Evolutionary conservation across 305 asterid genomes (phyloP).

Genomic region (Fraxinus sp.): DNA sequence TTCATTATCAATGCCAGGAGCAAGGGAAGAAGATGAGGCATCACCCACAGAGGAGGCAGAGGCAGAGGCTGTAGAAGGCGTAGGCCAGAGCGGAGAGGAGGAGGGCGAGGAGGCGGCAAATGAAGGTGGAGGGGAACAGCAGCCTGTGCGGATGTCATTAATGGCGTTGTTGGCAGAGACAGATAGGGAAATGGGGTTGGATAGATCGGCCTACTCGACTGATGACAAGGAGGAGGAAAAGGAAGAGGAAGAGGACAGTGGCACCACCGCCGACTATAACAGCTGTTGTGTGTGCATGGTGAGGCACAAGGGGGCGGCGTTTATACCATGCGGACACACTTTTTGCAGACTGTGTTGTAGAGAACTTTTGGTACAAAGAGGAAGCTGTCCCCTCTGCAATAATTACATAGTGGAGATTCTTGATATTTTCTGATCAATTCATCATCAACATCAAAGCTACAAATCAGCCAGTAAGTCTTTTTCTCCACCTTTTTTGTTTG

Average conservation of each 20-base stretch:
- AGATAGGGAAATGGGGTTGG: constrained; percentile 48
- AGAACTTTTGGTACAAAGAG: neutral
- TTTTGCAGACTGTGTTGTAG: neutral
- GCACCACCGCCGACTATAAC: neutral
- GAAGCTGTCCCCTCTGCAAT: constrained; percentile 6
- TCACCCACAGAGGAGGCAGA: neutral
- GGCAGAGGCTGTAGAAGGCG: constrained; percentile 8
- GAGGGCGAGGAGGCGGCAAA: constrained; percentile 21
- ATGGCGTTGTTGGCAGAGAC: constrained; percentile 68
- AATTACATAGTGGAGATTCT: neutral
- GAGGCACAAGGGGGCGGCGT: constrained; percentile 2
- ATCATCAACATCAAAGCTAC: neutral
- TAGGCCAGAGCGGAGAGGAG: constrained; percentile 22
- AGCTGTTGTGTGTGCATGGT: neutral
- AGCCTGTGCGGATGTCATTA: constrained; percentile 57
- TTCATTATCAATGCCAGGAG: constrained; percentile 4
- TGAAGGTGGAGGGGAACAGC: constrained; percentile 19
- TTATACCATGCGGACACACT: constrained; percentile 4
- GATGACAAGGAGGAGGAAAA: constrained; percentile 23
- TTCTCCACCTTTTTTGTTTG: neutral
- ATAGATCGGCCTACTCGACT: constrained; percentile 24
- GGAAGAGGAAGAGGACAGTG: neutral
- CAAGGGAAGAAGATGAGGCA: constrained; percentile 5
- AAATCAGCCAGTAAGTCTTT: neutral
- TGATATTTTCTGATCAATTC: neutral